phyloP scores from a whole-genome alignment of 129 eudicot species.

The Ambrosia trifida region DNA sequence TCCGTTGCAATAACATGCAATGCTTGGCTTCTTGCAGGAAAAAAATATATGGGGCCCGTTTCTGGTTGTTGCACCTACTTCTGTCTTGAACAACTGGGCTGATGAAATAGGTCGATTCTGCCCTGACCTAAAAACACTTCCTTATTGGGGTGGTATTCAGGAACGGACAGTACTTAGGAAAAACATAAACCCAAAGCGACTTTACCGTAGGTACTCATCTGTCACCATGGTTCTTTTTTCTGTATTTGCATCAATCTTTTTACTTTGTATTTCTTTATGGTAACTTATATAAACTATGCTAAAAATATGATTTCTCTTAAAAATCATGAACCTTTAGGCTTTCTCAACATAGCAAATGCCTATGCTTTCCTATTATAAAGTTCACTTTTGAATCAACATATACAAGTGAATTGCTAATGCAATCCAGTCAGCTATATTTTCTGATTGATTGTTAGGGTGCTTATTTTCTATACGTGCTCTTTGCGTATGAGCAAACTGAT shows the following conservation, averaged over 20 bases:
- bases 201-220: slow-evolving; percentile 74
- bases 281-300: slow-evolving; percentile 6
- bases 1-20: slow-evolving; percentile 12
- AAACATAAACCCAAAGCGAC: slow-evolving; percentile 92
- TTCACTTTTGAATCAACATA: slow-evolving; percentile 8
- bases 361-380: background rate
- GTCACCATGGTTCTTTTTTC: background rate
- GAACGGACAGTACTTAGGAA: slow-evolving; percentile 85
- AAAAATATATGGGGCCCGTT: slow-evolving; percentile 99
- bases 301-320: background rate
- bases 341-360: background rate
- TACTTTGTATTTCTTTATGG: background rate
- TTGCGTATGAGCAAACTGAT: slow-evolving; percentile 7
- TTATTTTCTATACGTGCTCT: slow-evolving; percentile 6
- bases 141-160: slow-evolving; percentile 94
- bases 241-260: background rate
- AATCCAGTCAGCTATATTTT: background rate
- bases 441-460: slow-evolving; percentile 16
- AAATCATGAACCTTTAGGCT: slow-evolving; percentile 2
- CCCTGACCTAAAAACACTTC: slow-evolving; percentile 91
- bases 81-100: slow-evolving; percentile 97
- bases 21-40: slow-evolving; percentile 51
- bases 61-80: slow-evolving; percentile 97
- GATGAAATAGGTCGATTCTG: slow-evolving; percentile 97
- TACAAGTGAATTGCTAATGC: slow-evolving; percentile 20